Percentiles rank a stretch among this genome's conserved stretches.
phyloP scores from a whole-genome alignment of 257 asterid species.

The Rubia yunnanensis region DNA sequence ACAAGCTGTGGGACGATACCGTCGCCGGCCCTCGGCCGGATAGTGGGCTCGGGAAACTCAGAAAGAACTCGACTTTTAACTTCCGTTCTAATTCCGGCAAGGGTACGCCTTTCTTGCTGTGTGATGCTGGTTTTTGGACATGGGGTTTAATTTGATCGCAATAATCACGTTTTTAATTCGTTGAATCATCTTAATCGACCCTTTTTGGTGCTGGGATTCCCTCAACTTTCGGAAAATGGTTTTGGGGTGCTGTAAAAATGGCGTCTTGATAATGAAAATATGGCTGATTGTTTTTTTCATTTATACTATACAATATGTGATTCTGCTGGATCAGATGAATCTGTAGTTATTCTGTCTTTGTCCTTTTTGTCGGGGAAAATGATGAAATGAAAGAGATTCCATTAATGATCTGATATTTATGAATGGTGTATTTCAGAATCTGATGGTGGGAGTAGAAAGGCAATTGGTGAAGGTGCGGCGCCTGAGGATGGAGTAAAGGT shows the following conservation, averaged over 20 bases:
- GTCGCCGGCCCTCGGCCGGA: slow-evolving; percentile 91
- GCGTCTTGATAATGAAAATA: neutral
- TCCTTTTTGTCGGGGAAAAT: neutral
- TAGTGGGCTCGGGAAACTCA: slow-evolving; percentile 73
- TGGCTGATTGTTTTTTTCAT: no score
- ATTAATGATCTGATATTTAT: neutral
- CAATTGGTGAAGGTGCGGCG: slow-evolving; percentile 34
- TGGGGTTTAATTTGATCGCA: neutral
- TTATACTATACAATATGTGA: no score
- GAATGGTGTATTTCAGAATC: slow-evolving; percentile 26
- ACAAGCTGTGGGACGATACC: slow-evolving; percentile 89
- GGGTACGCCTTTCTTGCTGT: slow-evolving; percentile 51
- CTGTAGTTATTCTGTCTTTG: neutral
- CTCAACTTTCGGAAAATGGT: neutral
- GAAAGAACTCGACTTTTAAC: slow-evolving; percentile 56
- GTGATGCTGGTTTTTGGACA: slow-evolving; percentile 17
- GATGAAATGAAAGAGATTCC: neutral
- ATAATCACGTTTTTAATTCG: neutral
- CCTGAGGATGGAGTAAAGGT: slow-evolving; percentile 52
- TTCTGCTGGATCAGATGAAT: neutral
- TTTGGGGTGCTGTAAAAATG: neutral
- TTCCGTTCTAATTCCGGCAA: slow-evolving; percentile 54
- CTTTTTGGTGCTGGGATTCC: neutral
- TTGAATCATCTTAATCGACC: neutral
- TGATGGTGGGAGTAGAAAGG: slow-evolving; percentile 30